Conservation (phyloP, 768 basidiomycete genomes). For the Naganishia kalamii region DNA sequence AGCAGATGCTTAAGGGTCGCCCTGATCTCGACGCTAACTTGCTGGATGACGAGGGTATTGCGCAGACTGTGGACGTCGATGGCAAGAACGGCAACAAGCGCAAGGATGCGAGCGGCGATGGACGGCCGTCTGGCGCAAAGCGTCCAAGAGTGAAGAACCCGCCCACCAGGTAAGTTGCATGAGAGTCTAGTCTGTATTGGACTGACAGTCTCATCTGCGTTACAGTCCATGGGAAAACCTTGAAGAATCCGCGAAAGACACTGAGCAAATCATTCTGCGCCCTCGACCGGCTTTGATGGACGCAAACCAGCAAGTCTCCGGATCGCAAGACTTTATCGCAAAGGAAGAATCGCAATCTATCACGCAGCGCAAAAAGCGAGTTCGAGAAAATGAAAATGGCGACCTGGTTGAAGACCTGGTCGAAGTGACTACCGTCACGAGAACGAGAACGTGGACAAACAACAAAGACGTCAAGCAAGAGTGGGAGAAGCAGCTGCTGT, state of each 20-base stretch:
- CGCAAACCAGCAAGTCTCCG: not conserved
- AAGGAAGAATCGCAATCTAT: slow-evolving; percentile 5
- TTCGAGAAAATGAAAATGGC: not conserved
- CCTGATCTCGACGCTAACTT: not conserved
- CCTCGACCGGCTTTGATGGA: not conserved
- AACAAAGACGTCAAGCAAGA: not conserved
- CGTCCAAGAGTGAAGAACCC: slow-evolving; percentile 7
- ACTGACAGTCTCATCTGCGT: not conserved
- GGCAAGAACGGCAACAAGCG: slow-evolving; percentile 12
- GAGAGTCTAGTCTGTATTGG: not conserved
- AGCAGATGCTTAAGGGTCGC: slow-evolving; percentile 38
- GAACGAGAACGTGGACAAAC: slow-evolving; percentile 6
- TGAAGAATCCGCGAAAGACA: slow-evolving; percentile 13
- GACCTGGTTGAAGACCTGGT: slow-evolving; percentile 7
- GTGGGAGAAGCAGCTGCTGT: slow-evolving; percentile 1
- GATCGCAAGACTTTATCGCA: not conserved
- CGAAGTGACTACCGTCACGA: not conserved
- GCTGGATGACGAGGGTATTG: not conserved
- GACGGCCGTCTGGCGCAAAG: not conserved
- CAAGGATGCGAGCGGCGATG: not conserved
- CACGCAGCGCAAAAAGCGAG: slow-evolving; percentile 2
- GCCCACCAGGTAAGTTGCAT: not conserved
- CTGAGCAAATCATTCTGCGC: not conserved
- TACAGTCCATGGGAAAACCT: not conserved
- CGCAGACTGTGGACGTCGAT: not conserved